Evolutionary conservation across 352 stramenopile genomes (phyloP), one percentile per base, ranked within the genome.

Genomic region (Globisporangium apiculatum): DNA sequence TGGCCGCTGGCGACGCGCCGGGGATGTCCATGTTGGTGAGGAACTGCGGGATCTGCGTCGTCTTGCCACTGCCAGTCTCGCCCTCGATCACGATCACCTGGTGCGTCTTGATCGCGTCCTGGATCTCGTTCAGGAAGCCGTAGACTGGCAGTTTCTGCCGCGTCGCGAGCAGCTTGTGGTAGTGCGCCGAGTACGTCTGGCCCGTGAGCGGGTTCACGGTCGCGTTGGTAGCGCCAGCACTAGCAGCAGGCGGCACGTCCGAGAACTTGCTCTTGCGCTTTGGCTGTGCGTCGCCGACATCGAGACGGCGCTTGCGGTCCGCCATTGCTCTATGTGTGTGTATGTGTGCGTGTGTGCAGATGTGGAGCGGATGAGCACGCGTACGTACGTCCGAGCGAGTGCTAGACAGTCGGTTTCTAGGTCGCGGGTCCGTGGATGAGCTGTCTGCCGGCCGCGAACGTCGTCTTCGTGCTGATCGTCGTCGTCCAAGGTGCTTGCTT

Each of bases 11-110:
- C n/a, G 74, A 68, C 41, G 87, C 82, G 50, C 76, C 87, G 5
- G 75, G 75, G 58, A 96, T 74, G 37, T 96, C 71, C 64, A 91
- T 64, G 36, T 83, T 69, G 40, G 74, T 82, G 47, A 98, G 72
- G 68, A 98, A 98, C 72, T 99, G 96, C 56, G 96, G 94, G 71
- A 97, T 96, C 75, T 98, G 90, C 51, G 94, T 98, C 11, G 91
- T 99, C 73, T 99, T 99, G 57, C 96, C 96, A 57, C 75, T 96
- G 43, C 97, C 97, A 7, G 97, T 99, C 72, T 99, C 97, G 66
- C 97, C 97, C 64, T 99, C 97, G 15, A 99, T 93, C 12, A 99
- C 96, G 42, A 99, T 85, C 31, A 99, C 94, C 58, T 91, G 90
- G 71, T 98, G 85, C 37, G 96, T 85, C 68, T 91, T 87, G 6